These are phyloP conservation scores for Fusarium nurragi DNA, from an alignment of 2,329 filamentous ascomycete species.

Conservation along the genomic window DNA sequence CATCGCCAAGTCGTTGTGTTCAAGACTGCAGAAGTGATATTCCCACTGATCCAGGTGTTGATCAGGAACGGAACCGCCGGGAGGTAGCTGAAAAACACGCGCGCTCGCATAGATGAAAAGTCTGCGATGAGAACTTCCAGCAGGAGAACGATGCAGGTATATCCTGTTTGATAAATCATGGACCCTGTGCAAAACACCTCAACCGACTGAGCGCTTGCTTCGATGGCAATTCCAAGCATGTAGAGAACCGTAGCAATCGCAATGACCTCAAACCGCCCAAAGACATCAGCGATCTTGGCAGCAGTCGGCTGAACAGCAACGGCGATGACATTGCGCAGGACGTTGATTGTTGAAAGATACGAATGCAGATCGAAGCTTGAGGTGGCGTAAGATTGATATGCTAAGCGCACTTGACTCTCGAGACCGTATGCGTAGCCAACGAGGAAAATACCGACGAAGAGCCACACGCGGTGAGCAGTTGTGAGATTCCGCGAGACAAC, in stretches of 20 bases:
- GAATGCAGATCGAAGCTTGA: conserved; percentile 62
- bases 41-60: conserved; percentile 72
- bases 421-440: conserved; percentile 69
- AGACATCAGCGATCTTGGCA: conserved; percentile 70
- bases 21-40: conserved; percentile 63
- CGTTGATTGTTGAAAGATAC: conserved; percentile 66
- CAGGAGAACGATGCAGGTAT: conserved; percentile 65
- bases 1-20: conserved; percentile 64
- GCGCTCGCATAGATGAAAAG: conserved; percentile 66
- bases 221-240: conserved; percentile 62
- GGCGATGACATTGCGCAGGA: conserved; percentile 66
- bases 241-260: conserved; percentile 66
- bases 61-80: conserved; percentile 67
- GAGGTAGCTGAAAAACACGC: conserved; percentile 70
- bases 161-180: conserved; percentile 67
- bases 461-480: conserved; percentile 55
- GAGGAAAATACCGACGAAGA: conserved; percentile 67
- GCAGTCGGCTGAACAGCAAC: conserved; percentile 67
- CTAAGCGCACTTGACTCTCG: conserved; percentile 61
- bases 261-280: conserved; percentile 69
- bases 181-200: conserved; percentile 63
- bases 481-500: conserved; percentile 59
- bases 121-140: conserved; percentile 70
- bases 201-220: conserved; percentile 59
- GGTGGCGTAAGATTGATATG: conserved; percentile 66